Conservation (phyloP, 1,284 basidiomycete species). For the Trametes versicolor region DNA sequence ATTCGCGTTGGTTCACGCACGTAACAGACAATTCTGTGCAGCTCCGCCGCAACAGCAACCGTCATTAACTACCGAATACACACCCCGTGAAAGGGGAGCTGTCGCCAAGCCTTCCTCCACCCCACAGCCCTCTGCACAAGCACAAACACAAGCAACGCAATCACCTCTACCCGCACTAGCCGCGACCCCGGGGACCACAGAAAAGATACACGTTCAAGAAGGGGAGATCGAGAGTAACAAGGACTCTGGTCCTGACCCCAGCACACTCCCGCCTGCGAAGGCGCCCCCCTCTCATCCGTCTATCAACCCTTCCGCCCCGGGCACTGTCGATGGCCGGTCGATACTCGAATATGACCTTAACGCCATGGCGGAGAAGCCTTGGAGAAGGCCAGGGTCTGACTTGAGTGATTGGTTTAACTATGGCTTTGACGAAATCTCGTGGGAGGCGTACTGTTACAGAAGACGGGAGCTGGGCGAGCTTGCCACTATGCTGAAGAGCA, state of each 20-base stretch:
- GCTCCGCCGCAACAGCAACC: conserved; percentile 55
- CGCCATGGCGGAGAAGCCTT: conserved; percentile 88
- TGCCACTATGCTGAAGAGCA: conserved; percentile 79
- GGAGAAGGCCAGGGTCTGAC: conserved; percentile 93
- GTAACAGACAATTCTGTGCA: conserved; percentile 3
- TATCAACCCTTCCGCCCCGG: conserved; percentile 76
- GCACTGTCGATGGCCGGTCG: conserved; percentile 80
- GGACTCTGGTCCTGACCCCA: conserved; percentile 62
- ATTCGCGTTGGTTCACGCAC: background rate
- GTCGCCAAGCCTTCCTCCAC: conserved; percentile 41
- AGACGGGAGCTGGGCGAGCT: conserved; percentile 84
- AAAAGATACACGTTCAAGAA: conserved; percentile 32
- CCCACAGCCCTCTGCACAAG: conserved; percentile 37
- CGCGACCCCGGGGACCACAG: conserved; percentile 37
- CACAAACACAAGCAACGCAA: conserved; percentile 25
- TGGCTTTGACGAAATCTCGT: conserved; percentile 97
- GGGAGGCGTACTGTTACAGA: conserved; percentile 92
- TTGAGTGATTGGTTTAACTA: conserved; percentile 99
- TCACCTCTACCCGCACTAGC: conserved; percentile 43
- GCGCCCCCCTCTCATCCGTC: conserved; percentile 80
- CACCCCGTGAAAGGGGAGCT: conserved; percentile 78
- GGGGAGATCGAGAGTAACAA: conserved; percentile 35
- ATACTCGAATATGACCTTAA: conserved; percentile 91
- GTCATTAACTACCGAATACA: conserved; percentile 90
- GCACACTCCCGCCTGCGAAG: conserved; percentile 66